Evolutionary conservation across 495 filamentous ascomycete genomes (phyloP).

Genomic region (Beverwykella pulmonaria): DNA sequence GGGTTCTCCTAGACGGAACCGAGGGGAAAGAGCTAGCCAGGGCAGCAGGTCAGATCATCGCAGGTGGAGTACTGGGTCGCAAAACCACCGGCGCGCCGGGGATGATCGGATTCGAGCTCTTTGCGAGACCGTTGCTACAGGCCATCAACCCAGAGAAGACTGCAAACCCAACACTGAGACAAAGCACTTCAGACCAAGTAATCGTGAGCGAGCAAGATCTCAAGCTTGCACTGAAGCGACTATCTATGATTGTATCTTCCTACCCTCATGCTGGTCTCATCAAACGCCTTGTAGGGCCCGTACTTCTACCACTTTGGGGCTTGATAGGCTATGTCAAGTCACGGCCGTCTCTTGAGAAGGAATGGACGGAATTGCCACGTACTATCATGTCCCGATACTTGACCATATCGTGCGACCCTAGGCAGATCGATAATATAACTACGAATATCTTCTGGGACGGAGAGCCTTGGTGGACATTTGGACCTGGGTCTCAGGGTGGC

Average conservation of each 20-base stretch:
- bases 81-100: slow-evolving; percentile 68
- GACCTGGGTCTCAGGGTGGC: slow-evolving; percentile 40
- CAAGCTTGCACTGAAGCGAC: slow-evolving; percentile 55
- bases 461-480: slow-evolving; percentile 53
- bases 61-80: slow-evolving; percentile 70
- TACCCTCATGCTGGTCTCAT: slow-evolving; percentile 75
- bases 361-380: slow-evolving; percentile 33
- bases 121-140: slow-evolving; percentile 67
- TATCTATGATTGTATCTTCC: slow-evolving; percentile 61
- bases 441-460: slow-evolving; percentile 60
- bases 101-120: slow-evolving; percentile 68
- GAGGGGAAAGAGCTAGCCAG: slow-evolving; percentile 65
- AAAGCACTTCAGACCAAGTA: slow-evolving; percentile 40
- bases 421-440: slow-evolving; percentile 52
- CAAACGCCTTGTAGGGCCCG: slow-evolving; percentile 65
- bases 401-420: slow-evolving; percentile 50
- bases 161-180: neutral
- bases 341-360: slow-evolving; percentile 40
- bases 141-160: slow-evolving; percentile 56
- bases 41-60: slow-evolving; percentile 72
- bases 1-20: slow-evolving; percentile 66
- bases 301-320: slow-evolving; percentile 71
- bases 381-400: slow-evolving; percentile 54
- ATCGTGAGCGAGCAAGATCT: slow-evolving; percentile 53
- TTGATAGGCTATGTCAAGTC: slow-evolving; percentile 57